Evolutionary conservation across 1,284 basidiomycete genomes (phyloP), one percentile per base, ranked within the genome.

Genomic region (Lignosus rhinocerotis): DNA sequence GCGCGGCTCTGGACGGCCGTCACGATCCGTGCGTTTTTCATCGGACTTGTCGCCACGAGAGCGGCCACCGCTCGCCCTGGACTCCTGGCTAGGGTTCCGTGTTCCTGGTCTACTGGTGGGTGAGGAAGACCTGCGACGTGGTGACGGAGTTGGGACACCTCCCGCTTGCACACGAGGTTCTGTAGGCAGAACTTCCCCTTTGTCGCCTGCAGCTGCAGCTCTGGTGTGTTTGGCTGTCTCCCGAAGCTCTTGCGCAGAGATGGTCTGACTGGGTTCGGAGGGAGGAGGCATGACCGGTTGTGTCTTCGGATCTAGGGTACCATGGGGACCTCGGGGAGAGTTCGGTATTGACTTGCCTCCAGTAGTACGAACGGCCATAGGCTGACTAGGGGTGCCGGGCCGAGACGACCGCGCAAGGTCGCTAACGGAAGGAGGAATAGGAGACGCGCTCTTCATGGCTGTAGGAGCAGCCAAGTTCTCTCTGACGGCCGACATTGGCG

Each of bases 191-290:
- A 32, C 45, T 60, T 65, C 73, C 1, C 46, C 47, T 33, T 58
- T 56, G 9, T 61, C 58, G 10, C 46, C 43, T 72, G 62, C 75
- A 45, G 70, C 50, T 34, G 61, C 43, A 63, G 68, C 64, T 33
- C 75, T 70, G 16, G 81, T 79, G 67, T 87, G 85, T 65, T 85
- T 87, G 9, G 89, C 89, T 7, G 87, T 90, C 67, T 89, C 87
- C 51, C 90, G 81, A 6, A 93, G 78, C 65, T 92, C 91, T 66
- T 92, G 90, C 0, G 91, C 91, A n/a, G 86, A 87, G 9, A 77
- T 72, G 0, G 88, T 92, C 66, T 92, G 90, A 66, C 91, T 93
- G 1, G 91, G 91, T 45, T 78, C 84, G n/a, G 74, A 77, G 16
- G 90, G 90, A 12, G 91, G 90, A 25, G 88, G 88, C 91, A 93